Evolutionary conservation across 352 stramenopile species (phyloP), one percentile per base, ranked within the genome.

Genomic region (Globisporangium recalcitrans): DNA sequence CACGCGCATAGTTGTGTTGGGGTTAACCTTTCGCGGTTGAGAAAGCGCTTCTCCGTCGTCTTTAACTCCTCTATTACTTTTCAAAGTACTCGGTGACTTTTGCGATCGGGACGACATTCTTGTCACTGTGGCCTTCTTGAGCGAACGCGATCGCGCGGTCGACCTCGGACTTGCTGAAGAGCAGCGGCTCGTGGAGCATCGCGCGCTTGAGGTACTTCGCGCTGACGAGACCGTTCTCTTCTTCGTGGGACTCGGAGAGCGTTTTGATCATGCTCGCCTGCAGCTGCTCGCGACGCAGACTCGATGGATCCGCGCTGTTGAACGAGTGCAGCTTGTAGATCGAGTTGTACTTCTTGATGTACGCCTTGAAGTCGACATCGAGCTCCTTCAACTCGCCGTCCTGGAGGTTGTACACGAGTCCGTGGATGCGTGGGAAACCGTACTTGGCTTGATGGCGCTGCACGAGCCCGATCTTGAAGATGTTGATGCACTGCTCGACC

Each of bases 401-500:
- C 46, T 90, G 74, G 24, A 93, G 71, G 71, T 93, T 78, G 74
- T 94, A 96, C 46, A 96, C 87, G 14, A 96, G 76, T 0, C 87
- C 88, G 63, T 96, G 87, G 63, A 96, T 94, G 49, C 87, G 87
- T 46, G 87, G 87, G 71, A 96, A 94, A 52, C 83, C 87, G 63
- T 93, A 94, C 69, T 94, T 93, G 63, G 82, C 78, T 61, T 94
- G 84, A 70, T 93, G 80, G 57, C 85, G 81, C 79, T 96, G 87
- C 64, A 96, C 87, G 22, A 92, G 70, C 0, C 81, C 85, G 55
- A 95, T 95, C 78, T 96, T 96, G 73, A 93, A 95, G 34, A 96
- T 75, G 71, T 96, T 96, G 58, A 96, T 89, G 66, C 86, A 95
- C 77, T 96, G 88, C 69, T 96, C 88, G 55, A 92, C 77, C 9